Conservation (phyloP, 2,329 filamentous ascomycete genomes). For the Fusarium tupiense region DNA sequence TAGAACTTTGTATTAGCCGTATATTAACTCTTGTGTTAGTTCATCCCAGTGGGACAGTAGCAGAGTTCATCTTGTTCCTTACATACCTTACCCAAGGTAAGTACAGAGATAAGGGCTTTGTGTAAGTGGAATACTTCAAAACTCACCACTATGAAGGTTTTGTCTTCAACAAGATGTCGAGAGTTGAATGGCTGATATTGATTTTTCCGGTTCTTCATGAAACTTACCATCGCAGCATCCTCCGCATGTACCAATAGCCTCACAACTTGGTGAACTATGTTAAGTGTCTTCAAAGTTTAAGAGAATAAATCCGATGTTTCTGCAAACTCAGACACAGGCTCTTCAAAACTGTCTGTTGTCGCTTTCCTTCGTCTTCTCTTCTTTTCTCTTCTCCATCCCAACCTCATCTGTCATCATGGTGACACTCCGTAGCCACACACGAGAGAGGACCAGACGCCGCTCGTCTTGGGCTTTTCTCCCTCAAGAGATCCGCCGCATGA, state of each 20-base stretch:
- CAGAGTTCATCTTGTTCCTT: neutral
- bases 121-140: neutral
- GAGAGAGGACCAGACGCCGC: neutral
- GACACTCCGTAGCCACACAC: neutral
- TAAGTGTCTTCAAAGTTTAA: neutral
- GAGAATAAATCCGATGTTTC: neutral
- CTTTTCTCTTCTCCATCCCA: neutral
- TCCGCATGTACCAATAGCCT: neutral
- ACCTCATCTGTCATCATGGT: neutral
- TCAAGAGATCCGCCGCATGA: neutral
- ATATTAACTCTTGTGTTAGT: no score
- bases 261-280: neutral
- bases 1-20: neutral
- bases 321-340: neutral
- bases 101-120: neutral
- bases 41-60: neutral
- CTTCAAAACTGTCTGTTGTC: neutral
- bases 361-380: neutral
- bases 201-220: neutral
- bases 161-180: neutral
- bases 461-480: neutral
- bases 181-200: neutral
- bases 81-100: no score
- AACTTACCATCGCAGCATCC: neutral
- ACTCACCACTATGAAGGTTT: neutral